phyloP scores from a whole-genome alignment of 2,329 filamentous ascomycete species.

The Aspergillus alliaceus region DNA sequence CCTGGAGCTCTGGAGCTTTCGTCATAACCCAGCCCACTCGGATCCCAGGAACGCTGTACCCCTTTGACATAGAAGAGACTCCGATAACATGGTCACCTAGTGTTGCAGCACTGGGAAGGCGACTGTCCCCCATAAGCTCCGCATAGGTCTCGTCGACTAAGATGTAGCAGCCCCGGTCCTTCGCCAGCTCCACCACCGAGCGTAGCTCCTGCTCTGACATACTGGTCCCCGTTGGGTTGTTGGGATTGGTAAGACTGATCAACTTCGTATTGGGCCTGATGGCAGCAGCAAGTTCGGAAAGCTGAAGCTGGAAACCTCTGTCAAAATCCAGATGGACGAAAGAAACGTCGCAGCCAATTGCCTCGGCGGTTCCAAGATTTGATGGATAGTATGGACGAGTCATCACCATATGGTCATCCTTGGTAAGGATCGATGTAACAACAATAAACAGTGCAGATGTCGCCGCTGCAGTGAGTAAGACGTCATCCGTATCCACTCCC shows the following conservation, averaged over 20 bases:
- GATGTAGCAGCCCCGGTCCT: neutral
- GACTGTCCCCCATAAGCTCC: neutral
- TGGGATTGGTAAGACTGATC: neutral
- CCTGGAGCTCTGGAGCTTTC: neutral
- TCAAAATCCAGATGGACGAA: neutral
- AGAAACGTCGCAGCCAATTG: neutral
- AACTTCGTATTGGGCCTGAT: neutral
- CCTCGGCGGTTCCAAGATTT: neutral
- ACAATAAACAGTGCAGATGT: neutral
- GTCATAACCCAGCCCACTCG: neutral
- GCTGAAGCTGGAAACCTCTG: neutral
- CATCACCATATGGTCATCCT: neutral
- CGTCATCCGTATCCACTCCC: neutral
- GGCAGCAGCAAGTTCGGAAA: neutral
- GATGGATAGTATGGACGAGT: neutral
- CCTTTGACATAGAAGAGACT: neutral
- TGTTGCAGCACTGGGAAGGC: neutral
- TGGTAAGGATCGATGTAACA: neutral
- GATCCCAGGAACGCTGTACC: neutral
- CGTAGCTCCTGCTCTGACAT: neutral
- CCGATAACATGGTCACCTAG: neutral
- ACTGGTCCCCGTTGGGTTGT: neutral
- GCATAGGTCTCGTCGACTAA: neutral
- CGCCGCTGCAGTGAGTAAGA: neutral
- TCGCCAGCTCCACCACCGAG: neutral